A percentile compares a stretch with the other conserved stretches of the same genome.
These are phyloP conservation scores for Coniochaeta hoffmannii DNA, from an alignment of 2,329 filamentous ascomycete species.

Conservation along the genomic window DNA sequence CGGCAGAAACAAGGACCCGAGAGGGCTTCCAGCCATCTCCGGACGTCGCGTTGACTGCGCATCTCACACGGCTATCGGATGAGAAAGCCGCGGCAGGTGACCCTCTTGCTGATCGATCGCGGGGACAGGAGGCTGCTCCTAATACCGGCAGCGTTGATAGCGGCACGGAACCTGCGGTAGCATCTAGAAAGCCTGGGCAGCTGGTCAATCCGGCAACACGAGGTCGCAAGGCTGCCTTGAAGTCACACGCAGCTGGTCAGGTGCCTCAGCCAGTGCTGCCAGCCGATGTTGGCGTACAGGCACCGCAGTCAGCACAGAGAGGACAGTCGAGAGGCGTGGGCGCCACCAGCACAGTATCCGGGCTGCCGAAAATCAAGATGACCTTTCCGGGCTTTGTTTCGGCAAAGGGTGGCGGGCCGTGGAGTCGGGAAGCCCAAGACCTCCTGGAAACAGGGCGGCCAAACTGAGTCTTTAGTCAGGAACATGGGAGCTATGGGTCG, in stretches of 20 bases:
- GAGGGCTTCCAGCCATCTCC: background rate
- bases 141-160: background rate
- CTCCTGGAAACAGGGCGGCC: slow-evolving; percentile 56
- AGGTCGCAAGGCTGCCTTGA: slow-evolving; percentile 44
- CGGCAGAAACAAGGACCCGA: background rate
- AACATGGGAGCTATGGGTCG: background rate
- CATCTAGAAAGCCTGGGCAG: slow-evolving; percentile 2
- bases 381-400: slow-evolving; percentile 36
- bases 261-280: slow-evolving; percentile 35
- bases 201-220: slow-evolving; percentile 42
- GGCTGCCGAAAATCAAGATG: slow-evolving; percentile 17
- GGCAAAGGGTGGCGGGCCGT: slow-evolving; percentile 50
- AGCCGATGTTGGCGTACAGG: slow-evolving; percentile 15
- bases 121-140: background rate
- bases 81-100: background rate
- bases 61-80: background rate
- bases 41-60: background rate
- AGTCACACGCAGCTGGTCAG: slow-evolving; percentile 42
- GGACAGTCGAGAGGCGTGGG: background rate
- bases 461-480: slow-evolving; percentile 11
- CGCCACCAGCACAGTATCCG: background rate
- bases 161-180: background rate
- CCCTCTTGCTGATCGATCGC: background rate
- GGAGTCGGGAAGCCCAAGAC: slow-evolving; percentile 63
- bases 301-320: background rate